A percentile compares a stretch with the other conserved stretches of the same genome.
Conservation (phyloP, 2,329 filamentous ascomycete species). For the Ophiostoma sp. region DNA sequence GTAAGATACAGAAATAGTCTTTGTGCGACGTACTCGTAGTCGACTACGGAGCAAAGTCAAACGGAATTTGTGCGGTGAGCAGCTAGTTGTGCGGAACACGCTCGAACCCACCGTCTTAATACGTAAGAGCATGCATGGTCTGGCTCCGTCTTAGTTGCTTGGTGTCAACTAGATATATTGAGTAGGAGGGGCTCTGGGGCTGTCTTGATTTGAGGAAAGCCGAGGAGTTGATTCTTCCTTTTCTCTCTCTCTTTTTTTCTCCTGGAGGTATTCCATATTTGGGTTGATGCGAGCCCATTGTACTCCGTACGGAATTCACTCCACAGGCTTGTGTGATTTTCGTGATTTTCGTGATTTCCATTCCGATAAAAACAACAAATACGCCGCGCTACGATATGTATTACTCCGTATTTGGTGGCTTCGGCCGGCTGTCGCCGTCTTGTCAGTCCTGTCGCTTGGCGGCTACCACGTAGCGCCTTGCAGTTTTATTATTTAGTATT, state of each 20-base stretch:
- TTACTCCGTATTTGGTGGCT: slow-evolving; percentile 3
- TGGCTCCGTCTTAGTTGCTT: background rate
- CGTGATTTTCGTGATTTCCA: too few species aligned
- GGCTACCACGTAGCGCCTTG: background rate
- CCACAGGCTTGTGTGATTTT: too few species aligned
- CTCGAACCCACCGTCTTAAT: background rate
- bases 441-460: background rate
- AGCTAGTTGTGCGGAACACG: background rate
- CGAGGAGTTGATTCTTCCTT: background rate
- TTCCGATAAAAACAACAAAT: too few species aligned
- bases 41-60: background rate
- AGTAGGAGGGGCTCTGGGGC: background rate
- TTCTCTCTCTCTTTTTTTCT: background rate
- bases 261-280: background rate
- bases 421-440: background rate
- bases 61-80: background rate
- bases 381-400: too few species aligned
- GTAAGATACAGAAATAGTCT: background rate
- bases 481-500: background rate
- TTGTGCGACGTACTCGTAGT: background rate
- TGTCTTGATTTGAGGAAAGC: slow-evolving; percentile 4
- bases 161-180: background rate
- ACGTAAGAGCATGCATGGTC: background rate
- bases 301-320: too few species aligned
- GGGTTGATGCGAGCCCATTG: background rate